phyloP scores from a whole-genome alignment of 345 rosid genomes.

The Carallia pectinifolia region DNA sequence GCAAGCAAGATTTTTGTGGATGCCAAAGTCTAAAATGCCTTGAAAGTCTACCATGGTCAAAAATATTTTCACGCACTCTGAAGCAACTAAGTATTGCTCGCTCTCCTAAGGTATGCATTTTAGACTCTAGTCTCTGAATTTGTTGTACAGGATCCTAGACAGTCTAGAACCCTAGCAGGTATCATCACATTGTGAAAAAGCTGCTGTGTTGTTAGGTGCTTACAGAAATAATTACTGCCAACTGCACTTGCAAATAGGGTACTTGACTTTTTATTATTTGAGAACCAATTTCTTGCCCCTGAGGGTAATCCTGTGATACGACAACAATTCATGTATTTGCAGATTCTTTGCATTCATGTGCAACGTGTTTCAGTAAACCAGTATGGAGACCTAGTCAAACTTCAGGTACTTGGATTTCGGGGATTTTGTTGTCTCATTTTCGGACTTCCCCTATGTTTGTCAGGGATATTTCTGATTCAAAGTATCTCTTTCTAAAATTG shows the following conservation, averaged over 20 bases:
- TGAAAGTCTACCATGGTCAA: constrained; percentile 65
- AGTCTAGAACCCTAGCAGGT: not conserved
- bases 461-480: constrained; percentile 1
- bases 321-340: constrained; percentile 25
- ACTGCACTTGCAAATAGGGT: not conserved
- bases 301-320: not conserved
- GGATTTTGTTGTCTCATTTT: not conserved
- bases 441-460: not conserved
- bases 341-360: constrained; percentile 85
- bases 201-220: not conserved
- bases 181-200: not conserved
- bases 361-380: constrained; percentile 62
- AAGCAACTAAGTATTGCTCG: constrained; percentile 67
- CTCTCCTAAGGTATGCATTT: constrained; percentile 58
- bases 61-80: constrained; percentile 49
- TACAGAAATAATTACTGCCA: not conserved
- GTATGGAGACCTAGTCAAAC: constrained; percentile 66
- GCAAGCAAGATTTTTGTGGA: constrained; percentile 52
- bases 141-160: not conserved
- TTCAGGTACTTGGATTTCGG: constrained; percentile 45
- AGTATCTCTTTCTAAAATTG: constrained; percentile 2
- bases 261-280: constrained; percentile 1
- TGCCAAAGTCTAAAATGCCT: constrained; percentile 47
- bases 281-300: not conserved
- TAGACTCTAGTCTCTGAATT: constrained; percentile 1